Evolutionary conservation across 495 filamentous ascomycete genomes (phyloP).

Genomic region (Penicillium subrubescens): DNA sequence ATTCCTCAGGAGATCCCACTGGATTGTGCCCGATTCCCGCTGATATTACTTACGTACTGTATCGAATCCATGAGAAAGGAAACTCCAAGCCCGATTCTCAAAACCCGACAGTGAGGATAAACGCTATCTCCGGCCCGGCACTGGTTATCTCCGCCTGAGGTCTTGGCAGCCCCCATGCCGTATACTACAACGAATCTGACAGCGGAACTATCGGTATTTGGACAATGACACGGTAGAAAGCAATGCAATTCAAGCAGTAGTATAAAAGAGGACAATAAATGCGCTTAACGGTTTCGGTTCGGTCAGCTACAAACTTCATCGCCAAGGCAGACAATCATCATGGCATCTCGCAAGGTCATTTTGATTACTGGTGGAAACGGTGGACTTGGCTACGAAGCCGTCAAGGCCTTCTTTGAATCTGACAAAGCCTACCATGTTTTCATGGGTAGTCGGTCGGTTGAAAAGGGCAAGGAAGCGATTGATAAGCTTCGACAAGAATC

Average conservation of each 20-base stretch:
- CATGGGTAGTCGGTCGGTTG: conserved; percentile 14
- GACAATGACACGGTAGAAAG: not conserved
- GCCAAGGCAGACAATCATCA: not conserved
- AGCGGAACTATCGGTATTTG: conserved; percentile 19
- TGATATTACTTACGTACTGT: too few relatives aligned
- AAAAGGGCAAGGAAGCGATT: conserved; percentile 11
- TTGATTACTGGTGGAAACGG: conserved; percentile 18
- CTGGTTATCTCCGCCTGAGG: conserved; percentile 6
- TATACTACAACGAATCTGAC: too few relatives aligned
- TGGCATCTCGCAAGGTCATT: conserved; percentile 13
- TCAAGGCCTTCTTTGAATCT: conserved; percentile 13
- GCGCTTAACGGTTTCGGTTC: not conserved
- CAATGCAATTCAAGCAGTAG: too few relatives aligned
- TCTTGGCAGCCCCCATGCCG: not conserved
- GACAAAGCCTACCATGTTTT: conserved; percentile 16
- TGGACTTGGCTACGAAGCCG: conserved; percentile 20
- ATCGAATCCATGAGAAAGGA: not conserved
- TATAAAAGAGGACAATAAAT: not conserved
- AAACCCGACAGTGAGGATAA: not conserved
- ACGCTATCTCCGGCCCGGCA: not conserved
- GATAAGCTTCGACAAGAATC: conserved; percentile 11
- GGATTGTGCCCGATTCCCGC: too few relatives aligned
- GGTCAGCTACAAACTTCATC: not conserved
- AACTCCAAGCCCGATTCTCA: not conserved
- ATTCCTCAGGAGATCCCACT: too few relatives aligned